Evolutionary conservation across 345 rosid species (phyloP).

Genomic region (Citrus medica): DNA sequence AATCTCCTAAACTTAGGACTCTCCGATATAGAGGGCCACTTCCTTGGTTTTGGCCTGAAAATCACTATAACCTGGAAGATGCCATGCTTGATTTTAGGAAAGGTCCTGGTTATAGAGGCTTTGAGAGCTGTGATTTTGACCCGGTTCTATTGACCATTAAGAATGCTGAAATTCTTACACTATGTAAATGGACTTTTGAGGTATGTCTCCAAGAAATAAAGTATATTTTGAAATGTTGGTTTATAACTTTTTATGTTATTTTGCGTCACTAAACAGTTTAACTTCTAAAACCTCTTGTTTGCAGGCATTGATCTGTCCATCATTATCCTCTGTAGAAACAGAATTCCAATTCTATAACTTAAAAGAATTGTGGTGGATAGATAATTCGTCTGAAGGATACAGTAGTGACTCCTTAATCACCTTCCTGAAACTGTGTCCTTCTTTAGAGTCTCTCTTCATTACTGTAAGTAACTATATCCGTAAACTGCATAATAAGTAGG

Average conservation of each 20-base stretch:
- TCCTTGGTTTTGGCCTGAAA: conserved; percentile 44
- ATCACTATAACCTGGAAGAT: conserved; percentile 50
- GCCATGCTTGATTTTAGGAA: conserved; percentile 46
- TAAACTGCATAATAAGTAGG: neutral
- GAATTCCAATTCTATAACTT: conserved; percentile 53
- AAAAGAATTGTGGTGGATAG: conserved; percentile 63
- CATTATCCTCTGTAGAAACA: conserved; percentile 34
- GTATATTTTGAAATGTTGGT: neutral
- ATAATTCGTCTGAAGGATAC: conserved; percentile 29
- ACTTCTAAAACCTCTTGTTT: neutral
- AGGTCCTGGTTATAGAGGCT: conserved; percentile 35
- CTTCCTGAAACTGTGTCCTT: conserved; percentile 55
- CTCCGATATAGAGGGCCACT: conserved; percentile 35
- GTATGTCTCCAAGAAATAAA: conserved; percentile 19
- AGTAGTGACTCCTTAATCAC: conserved; percentile 31
- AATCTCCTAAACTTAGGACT: conserved; percentile 36
- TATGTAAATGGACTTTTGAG: conserved; percentile 62
- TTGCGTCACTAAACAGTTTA: neutral
- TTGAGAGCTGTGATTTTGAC: conserved; percentile 25
- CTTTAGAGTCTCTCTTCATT: conserved; percentile 45
- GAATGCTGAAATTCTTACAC: conserved; percentile 47
- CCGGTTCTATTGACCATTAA: conserved; percentile 48
- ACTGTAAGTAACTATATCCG: conserved; percentile 33
- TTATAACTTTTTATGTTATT: neutral
- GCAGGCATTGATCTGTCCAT: conserved; percentile 47